Evolutionary conservation across 2,329 filamentous ascomycete species (phyloP).

Genomic region (Xylariomycetidae sp.): DNA sequence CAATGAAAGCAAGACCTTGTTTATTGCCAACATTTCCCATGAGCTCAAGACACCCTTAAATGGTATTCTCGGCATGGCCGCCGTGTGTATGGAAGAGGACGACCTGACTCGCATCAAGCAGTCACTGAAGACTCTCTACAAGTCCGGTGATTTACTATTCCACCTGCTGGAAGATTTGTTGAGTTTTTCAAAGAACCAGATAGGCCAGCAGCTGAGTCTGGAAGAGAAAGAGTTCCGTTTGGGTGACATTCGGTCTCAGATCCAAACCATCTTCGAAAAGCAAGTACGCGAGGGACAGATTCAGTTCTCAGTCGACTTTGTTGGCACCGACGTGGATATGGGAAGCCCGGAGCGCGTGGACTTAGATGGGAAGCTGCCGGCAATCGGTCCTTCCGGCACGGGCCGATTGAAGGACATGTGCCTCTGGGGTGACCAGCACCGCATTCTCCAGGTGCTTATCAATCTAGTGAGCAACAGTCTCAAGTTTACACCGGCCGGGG

Average conservation of each 20-base stretch:
- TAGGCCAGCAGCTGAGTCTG: conserved; percentile 73
- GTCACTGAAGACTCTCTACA: conserved; percentile 82
- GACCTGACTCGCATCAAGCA: conserved; percentile 72
- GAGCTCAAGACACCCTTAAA: conserved; percentile 93
- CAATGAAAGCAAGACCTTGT: conserved; percentile 94
- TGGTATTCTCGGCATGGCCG: conserved; percentile 90
- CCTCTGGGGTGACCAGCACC: conserved; percentile 86
- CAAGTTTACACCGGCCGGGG: conserved; percentile 79
- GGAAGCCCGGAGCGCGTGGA: conserved; percentile 31
- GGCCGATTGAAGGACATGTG: conserved; percentile 77
- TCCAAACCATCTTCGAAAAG: conserved; percentile 82
- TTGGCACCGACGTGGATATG: conserved; percentile 41
- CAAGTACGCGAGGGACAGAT: conserved; percentile 78
- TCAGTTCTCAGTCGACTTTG: conserved; percentile 64
- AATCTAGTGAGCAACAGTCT: conserved; percentile 88
- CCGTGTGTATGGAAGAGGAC: conserved; percentile 87
- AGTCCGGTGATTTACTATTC: conserved; percentile 75
- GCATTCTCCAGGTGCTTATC: conserved; percentile 88
- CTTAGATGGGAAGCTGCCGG: conserved; percentile 37
- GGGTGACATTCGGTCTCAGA: conserved; percentile 76
- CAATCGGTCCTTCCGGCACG: conserved; percentile 57
- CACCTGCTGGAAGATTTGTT: conserved; percentile 85
- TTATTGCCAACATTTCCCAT: conserved; percentile 88
- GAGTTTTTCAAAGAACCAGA: conserved; percentile 93
- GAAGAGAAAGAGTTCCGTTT: conserved; percentile 83